phyloP scores from a whole-genome alignment of 768 basidiomycete genomes.

The Tylopilus balloui region DNA sequence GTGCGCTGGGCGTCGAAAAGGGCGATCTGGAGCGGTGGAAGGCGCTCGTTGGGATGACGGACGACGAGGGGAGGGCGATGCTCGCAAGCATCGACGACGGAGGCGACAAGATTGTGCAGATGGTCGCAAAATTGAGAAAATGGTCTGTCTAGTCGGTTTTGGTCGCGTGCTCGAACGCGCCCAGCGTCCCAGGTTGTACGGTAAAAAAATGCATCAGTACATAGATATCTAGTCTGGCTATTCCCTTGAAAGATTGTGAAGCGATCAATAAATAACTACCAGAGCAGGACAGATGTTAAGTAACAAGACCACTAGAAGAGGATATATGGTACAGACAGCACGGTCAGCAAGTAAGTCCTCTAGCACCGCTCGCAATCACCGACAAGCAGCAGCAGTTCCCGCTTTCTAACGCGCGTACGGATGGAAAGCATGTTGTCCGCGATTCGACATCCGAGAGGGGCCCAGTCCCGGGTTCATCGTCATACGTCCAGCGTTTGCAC shows the following conservation, averaged over 20 bases:
- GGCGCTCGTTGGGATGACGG: constrained; percentile 58
- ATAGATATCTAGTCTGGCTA: not conserved
- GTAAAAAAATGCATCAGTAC: not conserved
- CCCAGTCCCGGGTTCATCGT: constrained; percentile 41
- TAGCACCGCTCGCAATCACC: not conserved
- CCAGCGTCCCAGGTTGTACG: constrained; percentile 1
- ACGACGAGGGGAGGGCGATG: constrained; percentile 34
- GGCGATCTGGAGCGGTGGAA: constrained; percentile 79
- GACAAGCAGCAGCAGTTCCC: not conserved
- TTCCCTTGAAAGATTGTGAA: not conserved
- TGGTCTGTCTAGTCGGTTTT: constrained; percentile 16
- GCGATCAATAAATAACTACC: constrained; percentile 14
- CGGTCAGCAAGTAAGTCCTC: not conserved
- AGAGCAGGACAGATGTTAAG: constrained; percentile 11
- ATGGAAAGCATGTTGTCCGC: constrained; percentile 60
- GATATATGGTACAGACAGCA: constrained; percentile 31
- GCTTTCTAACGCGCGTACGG: constrained; percentile 51
- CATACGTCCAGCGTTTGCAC: constrained; percentile 36
- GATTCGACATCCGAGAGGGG: constrained; percentile 44
- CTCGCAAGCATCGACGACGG: constrained; percentile 18
- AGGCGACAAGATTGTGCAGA: constrained; percentile 14
- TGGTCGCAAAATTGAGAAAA: constrained; percentile 32
- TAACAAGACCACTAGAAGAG: constrained; percentile 16
- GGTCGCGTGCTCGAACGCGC: not conserved
- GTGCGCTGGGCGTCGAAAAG: constrained; percentile 85